A percentile compares a stretch with the other conserved stretches of the same genome.
These are phyloP conservation scores for Puccinia polysora DNA, from an alignment of 1,284 basidiomycete species.

Conservation along the genomic window DNA sequence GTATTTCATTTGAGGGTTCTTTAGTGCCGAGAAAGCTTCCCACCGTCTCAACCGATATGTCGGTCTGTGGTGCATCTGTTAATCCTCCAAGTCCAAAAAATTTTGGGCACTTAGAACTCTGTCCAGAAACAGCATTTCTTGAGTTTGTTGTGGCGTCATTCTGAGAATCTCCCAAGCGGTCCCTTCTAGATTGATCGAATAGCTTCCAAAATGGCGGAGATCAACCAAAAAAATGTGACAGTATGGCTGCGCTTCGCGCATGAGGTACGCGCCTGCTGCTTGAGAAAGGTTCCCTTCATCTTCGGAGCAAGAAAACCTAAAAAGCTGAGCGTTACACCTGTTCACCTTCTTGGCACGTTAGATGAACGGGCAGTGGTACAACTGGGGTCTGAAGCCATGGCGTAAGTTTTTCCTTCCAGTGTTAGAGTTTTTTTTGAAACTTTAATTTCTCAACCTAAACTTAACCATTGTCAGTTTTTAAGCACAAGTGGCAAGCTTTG, in stretches of 20 bases:
- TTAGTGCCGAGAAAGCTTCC: neutral
- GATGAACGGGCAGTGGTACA: slow-evolving; percentile 38
- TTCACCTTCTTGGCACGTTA: neutral
- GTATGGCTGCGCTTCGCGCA: slow-evolving; percentile 35
- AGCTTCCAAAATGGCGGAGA: slow-evolving; percentile 28
- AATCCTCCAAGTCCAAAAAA: neutral
- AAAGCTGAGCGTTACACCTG: neutral
- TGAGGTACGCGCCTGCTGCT: neutral
- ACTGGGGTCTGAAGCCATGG: slow-evolving; percentile 22
- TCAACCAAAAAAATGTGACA: slow-evolving; percentile 25
- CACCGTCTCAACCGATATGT: neutral
- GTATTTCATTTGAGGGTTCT: neutral
- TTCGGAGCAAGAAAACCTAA: neutral
- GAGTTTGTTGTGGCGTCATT: neutral
- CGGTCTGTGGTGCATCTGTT: neutral
- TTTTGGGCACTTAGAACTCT: too few species aligned
- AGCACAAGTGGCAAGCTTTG: slow-evolving; percentile 26
- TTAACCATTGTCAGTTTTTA: slow-evolving; percentile 4
- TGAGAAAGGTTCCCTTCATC: neutral
- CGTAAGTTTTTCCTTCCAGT: neutral
- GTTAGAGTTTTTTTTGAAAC: neutral
- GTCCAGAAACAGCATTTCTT: neutral
- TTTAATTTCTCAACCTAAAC: neutral
- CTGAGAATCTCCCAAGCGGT: neutral
- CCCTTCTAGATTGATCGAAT: slow-evolving; percentile 12